Base-by-base conservation (phyloP, 2,329 filamentous ascomycete species). In the Hypomyces rosellus region DNA sequence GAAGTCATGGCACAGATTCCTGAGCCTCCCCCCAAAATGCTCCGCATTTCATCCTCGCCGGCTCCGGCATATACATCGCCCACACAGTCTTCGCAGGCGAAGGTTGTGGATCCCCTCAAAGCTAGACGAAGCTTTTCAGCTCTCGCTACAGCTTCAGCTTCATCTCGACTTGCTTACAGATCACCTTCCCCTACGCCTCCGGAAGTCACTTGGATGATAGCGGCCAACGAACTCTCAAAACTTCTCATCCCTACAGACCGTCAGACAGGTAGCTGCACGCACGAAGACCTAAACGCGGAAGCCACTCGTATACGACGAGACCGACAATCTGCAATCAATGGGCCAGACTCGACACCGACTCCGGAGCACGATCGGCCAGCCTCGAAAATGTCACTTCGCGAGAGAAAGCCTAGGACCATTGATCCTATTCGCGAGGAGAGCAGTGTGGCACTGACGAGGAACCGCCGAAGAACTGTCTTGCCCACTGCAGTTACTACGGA, bases 61-160 rank as follows among this genome's bases (percentile, higher is more conserved):
- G 91, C 88, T 7, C 84, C 88, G 2, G 91, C 88, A 2, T 96
- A 91, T 67, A 89, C 83, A 2, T 89, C 90, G 2, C 89, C 91
- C 0, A 97, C 92, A 0, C 87, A 92, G 54, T 88, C 92, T 0
- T 97, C 89, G 39, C 82, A 84, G 1, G 89, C 89, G 20, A 95
- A 89, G 67, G 84, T 89, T 11, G 76, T 87, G 1, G 80, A 86
- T 42, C 79, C 85, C 2, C 72, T 82, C 8, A 86, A 82, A 54
- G 73, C 87, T 55, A 78, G 81, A 39, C 77, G 84, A 25, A 86
- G 76, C 55, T 67, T 83, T 25, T 86, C 85, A 3, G 77, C 76
- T 9, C 68, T 81, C 42, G 61, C 60, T 25, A 63, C 63, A 56
- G 46, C 60, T 25, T 63, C 63, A 56, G 46, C 54, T 4, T 55